Base-by-base conservation (phyloP, 2,329 filamentous ascomycete genomes). In the Penicillium sp. region DNA sequence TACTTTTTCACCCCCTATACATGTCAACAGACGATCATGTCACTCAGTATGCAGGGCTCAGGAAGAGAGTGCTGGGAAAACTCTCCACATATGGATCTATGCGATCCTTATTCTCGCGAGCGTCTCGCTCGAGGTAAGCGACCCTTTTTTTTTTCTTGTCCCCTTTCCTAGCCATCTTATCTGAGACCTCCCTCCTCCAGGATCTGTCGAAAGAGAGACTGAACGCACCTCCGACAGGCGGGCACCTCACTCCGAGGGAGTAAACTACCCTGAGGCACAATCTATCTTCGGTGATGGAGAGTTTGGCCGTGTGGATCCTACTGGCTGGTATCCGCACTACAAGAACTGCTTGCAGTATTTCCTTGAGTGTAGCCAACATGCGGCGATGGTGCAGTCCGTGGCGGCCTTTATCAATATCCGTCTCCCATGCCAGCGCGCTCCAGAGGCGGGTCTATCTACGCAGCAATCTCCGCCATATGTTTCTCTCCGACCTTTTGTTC, bases 371-470 rank as follows among this genome's bases (percentile, higher is more conserved):
- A 91, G 91, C 14, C 93, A 99, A 74, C 87, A 96, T 72, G 88
- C 86, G 54, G 82, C 81, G 13, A 83, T 86, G 4, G 91, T 96
- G 9, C 93, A 97, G 76, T 90, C 92, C 6, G 83, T 97, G 44
- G 91, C 93, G 14, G 90, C 92, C 4, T 92, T 95, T 74, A 80
- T 97, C 78, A 98, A 98, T 75, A 97, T 98, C 71, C 86, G 88
- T 60, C 83, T 98, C 0, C 95, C 95, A 1, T 95, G 86, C 72
- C 93, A 98, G 74, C 88, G 85, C 72, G 71, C 75, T 3, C 60
- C 73, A 1, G 77, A 77, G 44, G 80, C 82, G 8, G 54, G 69
- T 23, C 62, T 69, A 42, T 42, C 33, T 21, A 29, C 49, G 8
- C 21, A 65, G 69, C 7, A 64, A 69, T 23, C 65, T 56, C 35